These are phyloP conservation scores for Fremontodendron californicum DNA, from an alignment of 345 rosid genomes.

Conservation along the genomic window DNA sequence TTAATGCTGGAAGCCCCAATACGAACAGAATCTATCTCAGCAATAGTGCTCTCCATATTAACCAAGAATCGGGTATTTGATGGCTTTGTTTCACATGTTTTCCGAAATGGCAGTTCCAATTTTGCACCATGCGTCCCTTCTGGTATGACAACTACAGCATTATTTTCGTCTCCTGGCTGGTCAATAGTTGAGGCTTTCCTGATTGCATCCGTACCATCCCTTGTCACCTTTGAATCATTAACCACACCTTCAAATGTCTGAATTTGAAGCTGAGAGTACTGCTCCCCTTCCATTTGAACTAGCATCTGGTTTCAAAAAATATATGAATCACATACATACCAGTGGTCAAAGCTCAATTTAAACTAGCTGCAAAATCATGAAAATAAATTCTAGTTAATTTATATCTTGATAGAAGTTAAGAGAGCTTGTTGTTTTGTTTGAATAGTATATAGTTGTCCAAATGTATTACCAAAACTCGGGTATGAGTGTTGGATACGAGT, in stretches of 20 bases:
- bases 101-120: neutral
- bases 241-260: neutral
- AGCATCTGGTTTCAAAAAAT: neutral
- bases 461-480: too few species aligned
- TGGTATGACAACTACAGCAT: neutral
- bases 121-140: neutral
- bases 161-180: neutral
- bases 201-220: neutral
- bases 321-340: neutral
- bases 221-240: neutral
- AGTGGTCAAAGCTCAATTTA: neutral
- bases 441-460: neutral
- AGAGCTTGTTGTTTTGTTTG: too few species aligned
- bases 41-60: slow-evolving; percentile 1
- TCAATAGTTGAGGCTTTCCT: neutral
- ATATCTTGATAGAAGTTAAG: neutral
- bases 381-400: neutral
- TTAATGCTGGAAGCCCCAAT: neutral
- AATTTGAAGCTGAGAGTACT: neutral
- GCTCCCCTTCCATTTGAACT: neutral
- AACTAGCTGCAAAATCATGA: neutral
- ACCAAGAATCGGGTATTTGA: neutral
- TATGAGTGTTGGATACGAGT: too few species aligned
- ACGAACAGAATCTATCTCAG: slow-evolving; percentile 5
- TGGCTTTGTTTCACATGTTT: neutral